Base-by-base conservation (phyloP, 2,329 filamentous ascomycete genomes). In the Cladosporium sp. region DNA sequence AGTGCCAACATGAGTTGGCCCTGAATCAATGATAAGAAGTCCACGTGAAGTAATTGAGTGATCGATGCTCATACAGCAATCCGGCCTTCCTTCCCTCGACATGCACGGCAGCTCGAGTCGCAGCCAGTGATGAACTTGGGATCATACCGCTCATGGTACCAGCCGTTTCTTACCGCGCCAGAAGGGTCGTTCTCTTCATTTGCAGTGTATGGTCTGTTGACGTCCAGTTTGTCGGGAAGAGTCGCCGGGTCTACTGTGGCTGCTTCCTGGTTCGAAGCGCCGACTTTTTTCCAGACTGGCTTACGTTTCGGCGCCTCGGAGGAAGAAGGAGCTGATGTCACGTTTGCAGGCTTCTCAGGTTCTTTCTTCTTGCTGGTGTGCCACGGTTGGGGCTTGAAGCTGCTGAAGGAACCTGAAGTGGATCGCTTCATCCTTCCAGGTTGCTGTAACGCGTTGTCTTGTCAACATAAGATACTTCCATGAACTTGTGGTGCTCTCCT, bases 351-450 rank as follows among this genome's bases (percentile, higher is more conserved):
- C 12, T 51, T 32, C 14, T 58, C 30, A 1, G 52, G 26, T 12
- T 58, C 15, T 8, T 34, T 73, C 57, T 92, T 89, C 21, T 30
- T 49, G 51, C 52, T 57, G 61, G 30, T 26, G 18, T 34, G n/a
- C 38, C 87, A 86, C 72, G 87, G 88, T 18, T 88, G 82, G 2
- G 90, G 88, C 71, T 88, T 87, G 26, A 84, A 86, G 15, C 84
- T 85, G 26, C 87, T 88, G 64, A 84, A 85, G 1, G 90, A 88
- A 70, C 92, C 89, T 71, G 89, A 88, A 36, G 90, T 88, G 83
- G 93, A 90, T 74, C 90, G 88, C 79, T 92, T 92, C 91, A 94
- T 93, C 74, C 94, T 91, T 79, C 92, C 92, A 66, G 93, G 86
- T 59, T 92, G 90, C 77, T 80, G 71, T 54, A 71, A 71, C 14